Percentiles rank a stretch among this genome's conserved stretches.
Conservation (phyloP, 306 rosid species). For the Quercus robur region DNA sequence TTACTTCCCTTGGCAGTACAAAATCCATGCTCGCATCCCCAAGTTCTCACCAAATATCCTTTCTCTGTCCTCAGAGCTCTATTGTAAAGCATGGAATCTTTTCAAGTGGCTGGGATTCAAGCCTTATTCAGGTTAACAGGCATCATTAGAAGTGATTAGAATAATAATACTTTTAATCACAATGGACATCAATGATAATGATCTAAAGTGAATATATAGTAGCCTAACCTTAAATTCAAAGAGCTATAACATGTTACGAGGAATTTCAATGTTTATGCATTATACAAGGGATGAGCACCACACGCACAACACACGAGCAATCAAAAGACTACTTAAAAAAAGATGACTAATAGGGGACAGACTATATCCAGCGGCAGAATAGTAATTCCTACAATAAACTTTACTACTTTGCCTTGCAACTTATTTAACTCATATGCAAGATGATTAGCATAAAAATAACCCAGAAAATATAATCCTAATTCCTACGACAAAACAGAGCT, state of each 20-base stretch:
- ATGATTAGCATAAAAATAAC: not conserved
- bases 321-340: not conserved
- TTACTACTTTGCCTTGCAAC: too few relatives aligned
- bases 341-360: too few relatives aligned
- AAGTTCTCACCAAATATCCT: conserved; percentile 64
- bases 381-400: too few relatives aligned
- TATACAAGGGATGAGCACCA: not conserved
- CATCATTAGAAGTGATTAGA: too few relatives aligned
- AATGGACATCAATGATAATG: not conserved
- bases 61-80: conserved; percentile 72
- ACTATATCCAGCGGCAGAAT: too few relatives aligned
- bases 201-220: not conserved
- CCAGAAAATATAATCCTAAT: not conserved
- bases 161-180: not conserved
- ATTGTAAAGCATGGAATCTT: conserved; percentile 74
- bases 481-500: not conserved
- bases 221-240: not conserved
- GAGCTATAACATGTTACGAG: not conserved
- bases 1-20: conserved; percentile 71
- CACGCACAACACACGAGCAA: not conserved
- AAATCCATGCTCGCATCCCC: conserved; percentile 91
- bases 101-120: conserved; percentile 62
- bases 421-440: too few relatives aligned
- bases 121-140: too few relatives aligned
- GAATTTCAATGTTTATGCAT: not conserved